phyloP scores from a whole-genome alignment of 179 eudicot genomes.

The Camellia oleifera region DNA sequence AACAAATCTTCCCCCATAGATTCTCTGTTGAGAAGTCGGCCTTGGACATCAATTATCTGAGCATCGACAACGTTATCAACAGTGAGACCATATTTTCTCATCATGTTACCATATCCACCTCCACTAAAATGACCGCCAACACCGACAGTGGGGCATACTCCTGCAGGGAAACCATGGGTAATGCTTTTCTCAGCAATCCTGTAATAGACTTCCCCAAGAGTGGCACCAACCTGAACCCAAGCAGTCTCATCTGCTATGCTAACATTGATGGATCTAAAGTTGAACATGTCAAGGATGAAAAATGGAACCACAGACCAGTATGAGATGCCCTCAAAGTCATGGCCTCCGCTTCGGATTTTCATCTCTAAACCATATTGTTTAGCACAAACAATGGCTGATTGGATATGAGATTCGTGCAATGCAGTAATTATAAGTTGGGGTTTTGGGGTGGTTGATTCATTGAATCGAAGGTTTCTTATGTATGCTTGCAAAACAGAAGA shows the following conservation, averaged over 20 bases:
- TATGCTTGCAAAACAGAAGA: neutral
- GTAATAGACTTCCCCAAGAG: constrained; percentile 19
- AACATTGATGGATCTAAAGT: neutral
- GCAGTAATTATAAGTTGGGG: constrained; percentile 18
- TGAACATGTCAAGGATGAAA: neutral
- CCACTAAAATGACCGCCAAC: constrained; percentile 14
- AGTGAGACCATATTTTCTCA: constrained; percentile 16
- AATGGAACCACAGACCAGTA: too few species aligned
- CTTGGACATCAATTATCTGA: constrained; percentile 12
- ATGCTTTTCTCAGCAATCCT: constrained; percentile 13
- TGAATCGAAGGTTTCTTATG: constrained; percentile 16
- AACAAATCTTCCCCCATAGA: too few species aligned
- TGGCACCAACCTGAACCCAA: constrained; percentile 18
- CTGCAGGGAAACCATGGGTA: constrained; percentile 16
- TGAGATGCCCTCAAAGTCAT: too few species aligned
- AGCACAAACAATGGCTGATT: constrained; percentile 16
- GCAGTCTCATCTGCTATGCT: constrained; percentile 7
- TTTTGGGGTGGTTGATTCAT: constrained; percentile 16
- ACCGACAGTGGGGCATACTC: constrained; percentile 20
- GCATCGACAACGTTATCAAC: constrained; percentile 18
- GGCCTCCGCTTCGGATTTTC: constrained; percentile 10
- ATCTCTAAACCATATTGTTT: neutral
- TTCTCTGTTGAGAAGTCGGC: neutral
- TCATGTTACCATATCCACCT: neutral
- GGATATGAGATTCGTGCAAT: constrained; percentile 6